Conservation (phyloP, 1,284 basidiomycete species). For the Meira miltonrushii region DNA sequence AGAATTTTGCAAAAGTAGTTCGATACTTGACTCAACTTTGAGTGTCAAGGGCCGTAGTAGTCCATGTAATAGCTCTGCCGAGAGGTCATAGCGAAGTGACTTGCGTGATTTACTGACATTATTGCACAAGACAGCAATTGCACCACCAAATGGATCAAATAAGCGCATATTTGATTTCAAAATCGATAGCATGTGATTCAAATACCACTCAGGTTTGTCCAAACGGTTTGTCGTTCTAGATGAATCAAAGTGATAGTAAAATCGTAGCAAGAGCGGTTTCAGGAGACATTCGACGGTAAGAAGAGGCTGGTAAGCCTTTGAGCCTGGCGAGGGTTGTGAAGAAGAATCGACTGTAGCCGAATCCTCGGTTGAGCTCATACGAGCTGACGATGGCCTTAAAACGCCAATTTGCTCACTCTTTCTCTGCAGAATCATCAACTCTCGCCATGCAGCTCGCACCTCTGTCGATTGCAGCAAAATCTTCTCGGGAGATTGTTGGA, state of each 20-base stretch:
- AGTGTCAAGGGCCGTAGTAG: slow-evolving; percentile 32
- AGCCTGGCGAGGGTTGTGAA: slow-evolving; percentile 17
- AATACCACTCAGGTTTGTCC: slow-evolving; percentile 97
- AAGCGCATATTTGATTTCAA: slow-evolving; percentile 54
- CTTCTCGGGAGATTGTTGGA: background rate
- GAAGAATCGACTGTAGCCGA: background rate
- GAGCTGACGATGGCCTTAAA: slow-evolving; percentile 1
- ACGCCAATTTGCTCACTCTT: slow-evolving; percentile 24
- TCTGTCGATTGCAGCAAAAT: background rate
- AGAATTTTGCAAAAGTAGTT: slow-evolving; percentile 66
- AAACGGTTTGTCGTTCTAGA: slow-evolving; percentile 78
- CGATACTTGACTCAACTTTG: slow-evolving; percentile 56
- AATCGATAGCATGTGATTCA: slow-evolving; percentile 76
- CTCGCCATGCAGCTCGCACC: slow-evolving; percentile 23
- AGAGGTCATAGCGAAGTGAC: slow-evolving; percentile 18
- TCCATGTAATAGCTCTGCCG: slow-evolving; percentile 36
- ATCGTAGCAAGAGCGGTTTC: slow-evolving; percentile 75
- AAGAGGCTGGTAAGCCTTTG: slow-evolving; percentile 39
- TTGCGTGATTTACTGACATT: slow-evolving; percentile 50
- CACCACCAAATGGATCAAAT: slow-evolving; percentile 68
- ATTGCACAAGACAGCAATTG: slow-evolving; percentile 55
- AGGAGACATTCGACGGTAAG: slow-evolving; percentile 68
- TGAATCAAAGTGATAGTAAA: slow-evolving; percentile 93
- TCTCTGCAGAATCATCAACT: slow-evolving; percentile 37
- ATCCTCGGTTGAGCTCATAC: slow-evolving; percentile 8